These are phyloP conservation scores for Pythium chondricola DNA, from an alignment of 352 stramenopile species.

Conservation along the genomic window DNA sequence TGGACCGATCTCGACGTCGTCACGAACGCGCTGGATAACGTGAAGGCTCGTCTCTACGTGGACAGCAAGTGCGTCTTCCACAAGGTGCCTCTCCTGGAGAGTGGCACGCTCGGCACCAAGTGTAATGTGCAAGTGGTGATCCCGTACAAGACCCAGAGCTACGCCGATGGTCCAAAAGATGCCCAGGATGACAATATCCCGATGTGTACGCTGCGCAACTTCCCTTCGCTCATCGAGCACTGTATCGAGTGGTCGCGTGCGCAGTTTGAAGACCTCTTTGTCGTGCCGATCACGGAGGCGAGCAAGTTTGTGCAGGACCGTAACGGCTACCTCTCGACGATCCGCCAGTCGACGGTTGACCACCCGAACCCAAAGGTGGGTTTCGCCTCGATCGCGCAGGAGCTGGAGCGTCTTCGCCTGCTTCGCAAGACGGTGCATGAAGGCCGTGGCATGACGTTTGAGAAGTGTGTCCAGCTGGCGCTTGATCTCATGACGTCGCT, in stretches of 20 bases:
- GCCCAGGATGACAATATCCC: constrained; percentile 98
- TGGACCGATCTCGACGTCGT: constrained; percentile 90
- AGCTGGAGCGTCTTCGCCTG: constrained; percentile 58
- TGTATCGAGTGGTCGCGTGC: constrained; percentile 98
- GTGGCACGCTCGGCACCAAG: constrained; percentile 98
- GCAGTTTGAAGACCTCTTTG: constrained; percentile 83
- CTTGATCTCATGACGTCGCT: constrained; percentile 69
- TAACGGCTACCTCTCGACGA: constrained; percentile 63
- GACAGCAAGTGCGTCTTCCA: constrained; percentile 98
- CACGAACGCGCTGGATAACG: constrained; percentile 99
- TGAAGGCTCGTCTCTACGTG: constrained; percentile 96
- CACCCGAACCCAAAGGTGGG: constrained; percentile 69
- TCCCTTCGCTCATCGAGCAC: constrained; percentile 94
- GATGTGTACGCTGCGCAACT: constrained; percentile 99
- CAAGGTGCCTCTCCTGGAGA: constrained; percentile 95
- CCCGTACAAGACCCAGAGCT: constrained; percentile 90
- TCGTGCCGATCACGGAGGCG: constrained; percentile 70
- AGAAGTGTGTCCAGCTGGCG: constrained; percentile 63
- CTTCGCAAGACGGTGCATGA: constrained; percentile 52
- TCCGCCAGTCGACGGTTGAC: constrained; percentile 61
- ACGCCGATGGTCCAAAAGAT: constrained; percentile 93
- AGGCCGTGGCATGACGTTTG: constrained; percentile 51
- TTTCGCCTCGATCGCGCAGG: constrained; percentile 57
- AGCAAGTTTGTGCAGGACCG: constrained; percentile 84
- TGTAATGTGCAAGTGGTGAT: constrained; percentile 93